Percentiles rank a stretch among this genome's conserved stretches.
Conservation (phyloP, 495 filamentous ascomycete species). For the Talaromyces ruber region DNA sequence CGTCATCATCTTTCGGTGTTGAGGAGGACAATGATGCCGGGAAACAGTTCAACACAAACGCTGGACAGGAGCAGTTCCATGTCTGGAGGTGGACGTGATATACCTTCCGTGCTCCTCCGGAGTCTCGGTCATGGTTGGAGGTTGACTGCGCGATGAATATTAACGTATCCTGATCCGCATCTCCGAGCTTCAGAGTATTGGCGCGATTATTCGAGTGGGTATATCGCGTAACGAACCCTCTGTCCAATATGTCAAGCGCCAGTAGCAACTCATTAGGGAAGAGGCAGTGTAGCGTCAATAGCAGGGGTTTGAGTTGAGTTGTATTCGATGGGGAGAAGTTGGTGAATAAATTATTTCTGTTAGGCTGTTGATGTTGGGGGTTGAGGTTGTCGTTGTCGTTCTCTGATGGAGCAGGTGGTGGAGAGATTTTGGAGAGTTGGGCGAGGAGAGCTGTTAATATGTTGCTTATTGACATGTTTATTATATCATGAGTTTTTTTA, state of each 20-base stretch:
- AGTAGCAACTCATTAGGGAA: constrained; percentile 54
- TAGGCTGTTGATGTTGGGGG: neutral
- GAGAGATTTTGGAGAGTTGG: constrained; percentile 1
- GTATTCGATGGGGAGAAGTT: constrained; percentile 13
- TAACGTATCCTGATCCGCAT: neutral
- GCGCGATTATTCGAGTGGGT: neutral
- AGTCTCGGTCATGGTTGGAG: constrained; percentile 14
- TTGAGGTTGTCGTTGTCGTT: constrained; percentile 9
- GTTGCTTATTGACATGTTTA: neutral
- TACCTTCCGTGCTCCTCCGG: constrained; percentile 8
- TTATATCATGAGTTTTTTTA: neutral
- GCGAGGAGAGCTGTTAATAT: constrained; percentile 8
- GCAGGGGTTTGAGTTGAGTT: constrained; percentile 25
- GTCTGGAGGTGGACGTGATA: constrained; percentile 66
- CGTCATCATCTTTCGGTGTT: constrained; percentile 7
- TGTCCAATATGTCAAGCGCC: constrained; percentile 75
- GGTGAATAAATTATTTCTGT: constrained; percentile 12
- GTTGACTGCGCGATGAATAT: constrained; percentile 8
- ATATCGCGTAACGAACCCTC: constrained; percentile 50
- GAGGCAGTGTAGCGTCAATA: constrained; percentile 46
- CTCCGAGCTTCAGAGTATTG: neutral
- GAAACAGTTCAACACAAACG: constrained; percentile 67
- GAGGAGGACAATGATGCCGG: neutral
- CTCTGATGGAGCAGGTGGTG: neutral
- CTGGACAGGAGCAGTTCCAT: constrained; percentile 89